phyloP scores from a whole-genome alignment of 2,329 filamentous ascomycete genomes.

The Coniella vitis region DNA sequence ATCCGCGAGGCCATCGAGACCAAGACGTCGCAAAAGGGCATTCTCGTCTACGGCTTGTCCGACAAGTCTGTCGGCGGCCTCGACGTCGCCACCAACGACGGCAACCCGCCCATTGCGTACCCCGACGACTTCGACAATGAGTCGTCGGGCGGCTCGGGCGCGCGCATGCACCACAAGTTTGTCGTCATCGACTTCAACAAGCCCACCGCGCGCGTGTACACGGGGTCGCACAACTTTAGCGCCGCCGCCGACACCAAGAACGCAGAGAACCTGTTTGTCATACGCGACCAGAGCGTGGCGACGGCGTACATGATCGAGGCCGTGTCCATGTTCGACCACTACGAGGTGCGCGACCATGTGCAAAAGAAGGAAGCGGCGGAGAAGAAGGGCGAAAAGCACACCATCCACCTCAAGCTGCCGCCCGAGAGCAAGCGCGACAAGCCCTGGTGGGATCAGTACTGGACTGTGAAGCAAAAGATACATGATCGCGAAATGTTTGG shows the following conservation, averaged over 20 bases:
- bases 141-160: conserved; percentile 18
- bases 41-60: conserved; percentile 20
- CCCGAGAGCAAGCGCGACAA: conserved; percentile 12
- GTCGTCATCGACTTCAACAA: conserved; percentile 20
- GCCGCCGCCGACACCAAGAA: conserved; percentile 18
- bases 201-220: conserved; percentile 20
- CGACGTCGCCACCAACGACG: conserved; percentile 14
- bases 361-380: conserved; percentile 14
- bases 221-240: conserved; percentile 20
- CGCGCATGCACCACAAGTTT: conserved; percentile 20
- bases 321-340: conserved; percentile 20
- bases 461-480: conserved; percentile 17
- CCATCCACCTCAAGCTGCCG: conserved; percentile 15
- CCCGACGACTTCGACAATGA: conserved; percentile 17
- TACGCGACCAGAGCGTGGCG: conserved; percentile 17
- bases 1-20: conserved; percentile 19
- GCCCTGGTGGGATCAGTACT: conserved; percentile 21
- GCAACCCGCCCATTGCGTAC: conserved; percentile 20
- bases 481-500: conserved; percentile 19
- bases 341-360: conserved; percentile 17
- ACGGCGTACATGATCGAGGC: conserved; percentile 21
- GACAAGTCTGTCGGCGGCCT: conserved; percentile 19
- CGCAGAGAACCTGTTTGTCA: conserved; percentile 18
- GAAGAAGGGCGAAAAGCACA: conserved; percentile 14
- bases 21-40: conserved; percentile 15